A percentile compares a stretch with the other conserved stretches of the same genome.
These are phyloP conservation scores for California macrophylla DNA, from an alignment of 441 rosid genomes.

Conservation along the genomic window DNA sequence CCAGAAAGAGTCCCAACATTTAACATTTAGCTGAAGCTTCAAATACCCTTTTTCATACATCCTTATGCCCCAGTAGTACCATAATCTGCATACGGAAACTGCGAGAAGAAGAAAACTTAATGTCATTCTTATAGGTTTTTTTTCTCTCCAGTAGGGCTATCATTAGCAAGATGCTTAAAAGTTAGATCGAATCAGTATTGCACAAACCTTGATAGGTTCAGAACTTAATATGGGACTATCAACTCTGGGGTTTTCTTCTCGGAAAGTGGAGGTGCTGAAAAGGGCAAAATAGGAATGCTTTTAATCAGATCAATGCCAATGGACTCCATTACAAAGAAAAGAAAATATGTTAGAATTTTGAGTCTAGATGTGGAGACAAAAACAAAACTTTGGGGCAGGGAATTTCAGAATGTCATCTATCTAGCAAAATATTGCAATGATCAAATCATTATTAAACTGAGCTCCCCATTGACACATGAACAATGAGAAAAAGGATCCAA, in stretches of 20 bases:
- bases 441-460: background rate
- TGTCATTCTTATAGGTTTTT: background rate
- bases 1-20: slow-evolving; percentile 71
- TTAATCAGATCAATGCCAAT: background rate
- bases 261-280: slow-evolving; percentile 43
- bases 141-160: background rate
- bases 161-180: background rate
- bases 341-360: too few species aligned
- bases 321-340: background rate
- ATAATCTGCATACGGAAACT: slow-evolving; percentile 60
- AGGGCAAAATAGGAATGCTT: slow-evolving; percentile 14
- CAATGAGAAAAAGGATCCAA: background rate
- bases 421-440: background rate
- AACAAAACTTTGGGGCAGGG: too few species aligned
- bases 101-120: slow-evolving; percentile 13
- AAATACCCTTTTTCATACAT: slow-evolving; percentile 46
- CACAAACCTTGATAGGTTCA: slow-evolving; percentile 69
- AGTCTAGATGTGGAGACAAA: too few species aligned
- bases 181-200: background rate
- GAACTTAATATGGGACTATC: slow-evolving; percentile 54
- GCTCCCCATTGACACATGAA: background rate
- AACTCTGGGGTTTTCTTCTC: slow-evolving; percentile 34
- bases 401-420: too few species aligned
- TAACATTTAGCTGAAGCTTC: slow-evolving; percentile 54
- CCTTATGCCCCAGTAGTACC: slow-evolving; percentile 33